Evolutionary conservation across 2,329 filamentous ascomycete genomes (phyloP).

Genomic region (Cytospora paraplurivora): DNA sequence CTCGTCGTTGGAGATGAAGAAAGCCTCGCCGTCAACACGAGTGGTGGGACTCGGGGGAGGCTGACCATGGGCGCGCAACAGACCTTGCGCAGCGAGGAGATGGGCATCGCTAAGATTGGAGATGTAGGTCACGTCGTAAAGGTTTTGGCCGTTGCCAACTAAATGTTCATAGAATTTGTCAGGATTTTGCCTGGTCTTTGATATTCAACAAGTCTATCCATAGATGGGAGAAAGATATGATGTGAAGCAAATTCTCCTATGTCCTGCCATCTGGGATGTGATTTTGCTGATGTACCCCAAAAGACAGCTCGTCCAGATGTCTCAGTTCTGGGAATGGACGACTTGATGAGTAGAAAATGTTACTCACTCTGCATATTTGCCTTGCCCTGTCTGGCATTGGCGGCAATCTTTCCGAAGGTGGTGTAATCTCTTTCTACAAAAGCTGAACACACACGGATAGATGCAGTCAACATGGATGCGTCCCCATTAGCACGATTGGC

Average conservation of each 20-base stretch:
- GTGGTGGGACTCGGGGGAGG: constrained; percentile 28
- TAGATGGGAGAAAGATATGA: no score
- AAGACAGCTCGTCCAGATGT: no score
- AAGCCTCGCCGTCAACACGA: constrained; percentile 39
- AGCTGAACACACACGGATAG: constrained; percentile 27
- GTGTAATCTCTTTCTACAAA: constrained; percentile 31
- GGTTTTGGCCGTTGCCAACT: constrained; percentile 35
- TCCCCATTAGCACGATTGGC: constrained; percentile 29
- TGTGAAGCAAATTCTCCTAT: no score
- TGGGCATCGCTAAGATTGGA: constrained; percentile 36
- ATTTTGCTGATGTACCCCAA: no score
- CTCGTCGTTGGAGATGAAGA: constrained; percentile 39
- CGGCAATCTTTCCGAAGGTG: constrained; percentile 29
- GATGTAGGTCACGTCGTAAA: constrained; percentile 37
- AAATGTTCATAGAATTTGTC: no score
- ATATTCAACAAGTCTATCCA: no score
- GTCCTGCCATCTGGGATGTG: no score
- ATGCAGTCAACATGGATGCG: constrained; percentile 28
- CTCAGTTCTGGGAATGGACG: no score
- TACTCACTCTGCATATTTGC: constrained; percentile 24
- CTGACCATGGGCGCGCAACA: constrained; percentile 32
- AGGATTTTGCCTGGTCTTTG: no score
- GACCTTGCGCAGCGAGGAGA: constrained; percentile 35
- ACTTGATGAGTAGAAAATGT: no score
- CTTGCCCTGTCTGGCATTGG: constrained; percentile 28